Conservation (phyloP, 1,139 yeast species). For the Blastobotrys illinoisensis region DNA sequence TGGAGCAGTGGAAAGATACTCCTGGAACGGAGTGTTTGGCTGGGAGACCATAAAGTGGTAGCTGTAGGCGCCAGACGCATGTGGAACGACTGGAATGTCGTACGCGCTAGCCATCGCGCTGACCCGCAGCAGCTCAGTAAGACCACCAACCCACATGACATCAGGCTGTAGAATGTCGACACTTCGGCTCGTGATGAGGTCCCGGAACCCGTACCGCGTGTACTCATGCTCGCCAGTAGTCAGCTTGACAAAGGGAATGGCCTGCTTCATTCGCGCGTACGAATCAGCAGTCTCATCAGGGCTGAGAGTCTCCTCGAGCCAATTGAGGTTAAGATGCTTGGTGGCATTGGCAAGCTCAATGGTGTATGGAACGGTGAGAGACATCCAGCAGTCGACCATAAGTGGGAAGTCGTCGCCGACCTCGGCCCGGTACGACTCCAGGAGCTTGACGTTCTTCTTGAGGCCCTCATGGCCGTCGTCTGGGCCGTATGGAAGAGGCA, state of each 20-base stretch:
- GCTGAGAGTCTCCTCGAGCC: conserved; percentile 48
- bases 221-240: conserved; percentile 51
- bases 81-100: conserved; percentile 48
- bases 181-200: conserved; percentile 44
- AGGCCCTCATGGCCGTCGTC: conserved; percentile 45
- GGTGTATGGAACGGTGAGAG: conserved; percentile 43
- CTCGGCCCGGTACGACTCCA: conserved; percentile 39
- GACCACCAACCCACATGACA: conserved; percentile 50
- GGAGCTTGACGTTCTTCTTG: conserved; percentile 42
- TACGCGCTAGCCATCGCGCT: conserved; percentile 48
- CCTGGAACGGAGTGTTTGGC: conserved; percentile 48
- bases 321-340: conserved; percentile 42
- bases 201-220: conserved; percentile 46
- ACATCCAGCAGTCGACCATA: conserved; percentile 50
- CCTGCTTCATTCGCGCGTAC: conserved; percentile 41
- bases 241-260: conserved; percentile 43
- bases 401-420: conserved; percentile 48
- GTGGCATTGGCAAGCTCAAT: conserved; percentile 43
- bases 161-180: conserved; percentile 47
- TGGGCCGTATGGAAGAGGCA: conserved; percentile 47
- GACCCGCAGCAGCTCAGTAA: conserved; percentile 43
- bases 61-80: conserved; percentile 47
- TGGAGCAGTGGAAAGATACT: conserved; percentile 46
- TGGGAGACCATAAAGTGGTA: conserved; percentile 47
- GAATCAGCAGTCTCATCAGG: conserved; percentile 46